Conservation (phyloP, 192 early-diverging fungal species). For the Jimgerdemannia flammicorona region DNA sequence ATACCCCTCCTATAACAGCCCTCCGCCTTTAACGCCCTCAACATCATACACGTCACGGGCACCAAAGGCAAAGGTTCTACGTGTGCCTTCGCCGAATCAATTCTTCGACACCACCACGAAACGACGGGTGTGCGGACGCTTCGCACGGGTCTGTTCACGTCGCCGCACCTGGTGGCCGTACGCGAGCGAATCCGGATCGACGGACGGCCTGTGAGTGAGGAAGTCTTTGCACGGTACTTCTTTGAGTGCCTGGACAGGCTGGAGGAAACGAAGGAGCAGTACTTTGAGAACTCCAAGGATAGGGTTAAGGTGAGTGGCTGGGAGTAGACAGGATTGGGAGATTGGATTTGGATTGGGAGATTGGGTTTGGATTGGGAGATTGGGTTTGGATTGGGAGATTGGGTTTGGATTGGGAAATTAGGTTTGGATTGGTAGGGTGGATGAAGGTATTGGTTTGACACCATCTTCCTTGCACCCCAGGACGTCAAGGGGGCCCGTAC, state of each 20-base stretch:
- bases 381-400: too few species aligned
- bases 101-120: slow-evolving; percentile 49
- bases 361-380: too few species aligned
- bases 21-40: slow-evolving; percentile 68
- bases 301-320: too few species aligned
- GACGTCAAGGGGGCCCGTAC: slow-evolving; percentile 7
- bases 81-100: slow-evolving; percentile 75
- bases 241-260: slow-evolving; percentile 81
- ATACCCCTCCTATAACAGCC: slow-evolving; percentile 17
- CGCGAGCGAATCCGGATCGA: slow-evolving; percentile 94
- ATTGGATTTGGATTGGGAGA: too few species aligned
- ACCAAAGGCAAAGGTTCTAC: slow-evolving; percentile 90
- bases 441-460: neutral
- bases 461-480: neutral
- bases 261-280: slow-evolving; percentile 44
- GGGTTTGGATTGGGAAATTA: too few species aligned
- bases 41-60: slow-evolving; percentile 78
- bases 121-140: slow-evolving; percentile 9
- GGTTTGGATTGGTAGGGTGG: too few species aligned
- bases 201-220: slow-evolving; percentile 71
- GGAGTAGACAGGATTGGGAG: too few species aligned
- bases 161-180: slow-evolving; percentile 89
- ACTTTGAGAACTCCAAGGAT: slow-evolving; percentile 7
- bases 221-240: slow-evolving; percentile 83
- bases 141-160: slow-evolving; percentile 80